Conservation (phyloP, 2,329 filamentous ascomycete species). For the Phoma sp. region DNA sequence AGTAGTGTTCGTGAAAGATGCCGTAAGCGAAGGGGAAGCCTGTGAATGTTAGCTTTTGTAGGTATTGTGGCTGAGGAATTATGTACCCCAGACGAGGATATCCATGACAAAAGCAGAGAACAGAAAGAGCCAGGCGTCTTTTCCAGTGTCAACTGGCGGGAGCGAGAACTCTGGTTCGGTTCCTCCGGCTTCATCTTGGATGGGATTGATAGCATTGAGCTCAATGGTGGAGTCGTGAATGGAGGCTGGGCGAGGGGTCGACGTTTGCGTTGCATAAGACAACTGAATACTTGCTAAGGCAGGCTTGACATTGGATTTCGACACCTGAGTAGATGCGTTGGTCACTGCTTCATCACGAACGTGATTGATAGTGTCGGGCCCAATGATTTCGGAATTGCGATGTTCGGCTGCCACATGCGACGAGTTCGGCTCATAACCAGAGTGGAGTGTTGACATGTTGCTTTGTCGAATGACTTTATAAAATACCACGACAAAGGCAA, state of each 20-base stretch:
- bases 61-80: not conserved
- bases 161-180: conserved; percentile 3
- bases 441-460: not conserved
- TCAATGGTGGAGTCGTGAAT: not conserved
- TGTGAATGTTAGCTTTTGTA: conserved; percentile 38
- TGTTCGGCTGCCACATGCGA: not conserved
- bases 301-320: too few relatives aligned
- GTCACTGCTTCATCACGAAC: not conserved
- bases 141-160: conserved; percentile 27
- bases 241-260: not conserved
- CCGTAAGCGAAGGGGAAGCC: conserved; percentile 74
- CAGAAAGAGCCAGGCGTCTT: conserved; percentile 31
- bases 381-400: not conserved
- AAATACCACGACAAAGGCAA: too few relatives aligned
- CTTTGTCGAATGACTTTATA: not conserved
- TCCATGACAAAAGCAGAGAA: conserved; percentile 57
- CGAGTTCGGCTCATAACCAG: not conserved
- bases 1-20: conserved; percentile 75
- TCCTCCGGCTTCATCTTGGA: not conserved
- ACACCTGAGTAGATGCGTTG: not conserved
- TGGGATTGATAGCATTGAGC: not conserved
- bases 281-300: not conserved
- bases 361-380: not conserved
- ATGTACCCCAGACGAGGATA: conserved; percentile 57
- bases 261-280: conserved; percentile 29